Evolutionary conservation across 495 filamentous ascomycete species (phyloP), one percentile per base, ranked within the genome.

Genomic region (Annulohypoxylon moriforme): DNA sequence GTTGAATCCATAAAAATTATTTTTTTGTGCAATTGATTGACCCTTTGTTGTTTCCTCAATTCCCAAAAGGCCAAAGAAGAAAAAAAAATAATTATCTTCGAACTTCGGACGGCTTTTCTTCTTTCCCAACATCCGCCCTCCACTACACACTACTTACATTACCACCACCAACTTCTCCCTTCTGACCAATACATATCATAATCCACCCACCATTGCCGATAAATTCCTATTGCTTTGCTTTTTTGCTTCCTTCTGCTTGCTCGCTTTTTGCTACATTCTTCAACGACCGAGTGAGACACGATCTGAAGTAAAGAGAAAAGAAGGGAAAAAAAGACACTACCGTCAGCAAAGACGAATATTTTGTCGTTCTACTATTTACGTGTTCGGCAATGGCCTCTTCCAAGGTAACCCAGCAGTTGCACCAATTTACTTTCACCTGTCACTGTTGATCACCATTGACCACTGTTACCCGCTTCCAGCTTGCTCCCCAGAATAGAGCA

Each of bases 371-470:
- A 65, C 66, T 58, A 56, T 75, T 56, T 75, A 75, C 68, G 71
- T 78, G 76, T 78, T 72, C 76, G 71, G 77, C 81, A 82, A 85
- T 86, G 84, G 84, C 84, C 71, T 86, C 83, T 71, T 86, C 81
- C 78, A 85, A 85, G 83, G 84, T 86, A 50, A 63, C 18, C 22
- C 68, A 53, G 57, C 50, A 67, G 40, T 66, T 64, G 40, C 60
- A 67, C 42, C 56, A 61, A 20, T 29, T 52, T 70, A 53, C 24
- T 5, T 47, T 58, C 11, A 68, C 56, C 56, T 72, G 57, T 20
- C 40, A 44, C 40, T 16, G 9, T 44, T 44, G 40, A 44, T 14
- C 10, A 40, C n/a, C 36, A 44, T 20, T 40, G 36, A 40, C 36
- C 13, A 44, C 59, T 46, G 60, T 76, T 16, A 70, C 67, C 75